Conservation (phyloP, 371 early-diverging fungal species). For the Mortierella sp. region DNA sequence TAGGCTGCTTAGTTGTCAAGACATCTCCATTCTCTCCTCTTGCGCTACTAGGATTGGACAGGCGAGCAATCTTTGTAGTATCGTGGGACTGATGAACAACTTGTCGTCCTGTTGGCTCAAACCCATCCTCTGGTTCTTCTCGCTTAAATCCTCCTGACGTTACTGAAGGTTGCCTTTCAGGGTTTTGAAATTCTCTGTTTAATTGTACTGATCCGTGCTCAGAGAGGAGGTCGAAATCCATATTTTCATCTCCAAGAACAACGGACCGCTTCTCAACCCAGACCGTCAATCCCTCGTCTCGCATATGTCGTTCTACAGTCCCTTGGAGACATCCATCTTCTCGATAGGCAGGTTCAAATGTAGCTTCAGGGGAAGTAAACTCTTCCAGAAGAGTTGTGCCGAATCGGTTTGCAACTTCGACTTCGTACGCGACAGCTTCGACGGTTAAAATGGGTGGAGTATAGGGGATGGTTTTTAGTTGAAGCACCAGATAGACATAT, state of each 20-base stretch:
- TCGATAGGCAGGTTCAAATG: slow-evolving; percentile 41
- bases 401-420: slow-evolving; percentile 50
- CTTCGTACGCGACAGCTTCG: slow-evolving; percentile 53
- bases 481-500: slow-evolving; percentile 48
- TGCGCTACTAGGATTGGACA: background rate
- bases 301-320: slow-evolving; percentile 24
- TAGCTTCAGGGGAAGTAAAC: slow-evolving; percentile 14
- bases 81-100: background rate
- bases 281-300: slow-evolving; percentile 48
- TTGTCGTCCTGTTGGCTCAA: slow-evolving; percentile 18
- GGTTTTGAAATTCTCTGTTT: slow-evolving; percentile 10
- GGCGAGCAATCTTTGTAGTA: background rate
- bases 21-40: background rate
- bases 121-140: slow-evolving; percentile 36
- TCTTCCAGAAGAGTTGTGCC: slow-evolving; percentile 40
- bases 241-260: slow-evolving; percentile 39
- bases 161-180: background rate
- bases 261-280: slow-evolving; percentile 56
- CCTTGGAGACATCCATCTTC: slow-evolving; percentile 54
- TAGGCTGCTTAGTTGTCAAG: background rate
- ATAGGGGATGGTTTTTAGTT: slow-evolving; percentile 52
- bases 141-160: slow-evolving; percentile 22
- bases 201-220: slow-evolving; percentile 43
- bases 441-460: slow-evolving; percentile 55
- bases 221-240: slow-evolving; percentile 42